Evolutionary conservation across 176 grass and related monocot species (phyloP).

Genomic region (Aegilops umbellulata): DNA sequence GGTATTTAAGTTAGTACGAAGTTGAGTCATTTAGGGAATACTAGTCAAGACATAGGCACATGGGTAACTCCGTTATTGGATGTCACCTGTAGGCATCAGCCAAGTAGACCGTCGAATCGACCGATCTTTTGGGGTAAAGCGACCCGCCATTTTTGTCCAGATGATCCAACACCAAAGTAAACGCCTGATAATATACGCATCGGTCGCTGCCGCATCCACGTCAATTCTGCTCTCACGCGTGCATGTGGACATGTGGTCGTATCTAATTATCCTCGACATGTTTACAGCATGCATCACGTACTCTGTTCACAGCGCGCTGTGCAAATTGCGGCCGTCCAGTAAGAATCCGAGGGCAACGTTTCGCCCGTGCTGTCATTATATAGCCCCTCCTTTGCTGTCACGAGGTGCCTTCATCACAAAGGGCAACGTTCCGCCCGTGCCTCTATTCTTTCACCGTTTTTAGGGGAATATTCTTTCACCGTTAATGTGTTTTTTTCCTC

Average conservation of each 20-base stretch:
- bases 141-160: neutral
- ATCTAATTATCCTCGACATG: neutral
- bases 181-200: neutral
- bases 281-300: neutral
- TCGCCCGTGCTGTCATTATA: too few relatives aligned
- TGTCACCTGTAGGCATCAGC: neutral
- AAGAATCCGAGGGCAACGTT: neutral
- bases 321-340: conserved; percentile 24
- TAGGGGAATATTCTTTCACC: too few relatives aligned
- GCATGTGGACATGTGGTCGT: too few relatives aligned
- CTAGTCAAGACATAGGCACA: neutral
- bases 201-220: neutral
- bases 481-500: too few relatives aligned
- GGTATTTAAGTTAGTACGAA: too few relatives aligned
- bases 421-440: neutral
- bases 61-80: neutral
- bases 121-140: conserved; percentile 13
- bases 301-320: too few relatives aligned
- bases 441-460: neutral
- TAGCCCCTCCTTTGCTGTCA: too few relatives aligned
- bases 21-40: too few relatives aligned
- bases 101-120: neutral
- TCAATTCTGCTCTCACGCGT: neutral
- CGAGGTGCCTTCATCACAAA: neutral
- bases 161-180: neutral